Base-by-base conservation (phyloP, 352 stramenopile species). In the Phytophthora podocarpi region DNA sequence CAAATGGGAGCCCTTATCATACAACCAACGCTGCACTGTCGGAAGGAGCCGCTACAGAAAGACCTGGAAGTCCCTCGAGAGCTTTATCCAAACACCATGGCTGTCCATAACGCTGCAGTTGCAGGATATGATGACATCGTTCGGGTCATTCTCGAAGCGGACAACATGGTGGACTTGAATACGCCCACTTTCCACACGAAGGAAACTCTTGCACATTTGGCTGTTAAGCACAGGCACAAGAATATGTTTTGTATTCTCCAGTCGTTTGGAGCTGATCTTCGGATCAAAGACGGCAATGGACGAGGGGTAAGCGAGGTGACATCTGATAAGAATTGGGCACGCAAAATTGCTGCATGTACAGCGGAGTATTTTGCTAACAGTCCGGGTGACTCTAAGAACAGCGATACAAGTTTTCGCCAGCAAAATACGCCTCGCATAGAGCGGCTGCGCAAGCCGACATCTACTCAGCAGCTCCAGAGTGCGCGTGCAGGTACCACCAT, bases 131-230 rank as follows among this genome's bases (percentile, higher is more conserved):
- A 40, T 10, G 55, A 69, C 16, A 77, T 71, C 12, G 64, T 70
- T 4, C 36, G 26, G n/a, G 32, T 74, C 16, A 35, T 77, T 35
- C 64, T 74, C 43, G 8, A 47, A 65, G 56, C 36, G 2, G 51
- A 74, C 16, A 69, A 63, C 41, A 30, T 64, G 16, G 16, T 58
- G 0, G 64, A 74, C n/a, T n/a, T 78, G 20, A 74, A 78, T 30
- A 72, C 56, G 1, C 20, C 24, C 3, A 74, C 59, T 32, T 72
- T 53, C 23, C 35, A 67, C 34, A 67, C 55, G 30, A 69, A 70
- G 7, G 64, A 78, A 37, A 62, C 59, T 8, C 52, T 78, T 31
- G 56, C 54, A 4, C 60, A 72, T 15, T 50, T 78, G 20, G 56
- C 64, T 27, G 69, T 70, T 1, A 64, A 69, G 45, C 34, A 60